Evolutionary conservation across 345 rosid species (phyloP).

Genomic region (Populus euphratica): DNA sequence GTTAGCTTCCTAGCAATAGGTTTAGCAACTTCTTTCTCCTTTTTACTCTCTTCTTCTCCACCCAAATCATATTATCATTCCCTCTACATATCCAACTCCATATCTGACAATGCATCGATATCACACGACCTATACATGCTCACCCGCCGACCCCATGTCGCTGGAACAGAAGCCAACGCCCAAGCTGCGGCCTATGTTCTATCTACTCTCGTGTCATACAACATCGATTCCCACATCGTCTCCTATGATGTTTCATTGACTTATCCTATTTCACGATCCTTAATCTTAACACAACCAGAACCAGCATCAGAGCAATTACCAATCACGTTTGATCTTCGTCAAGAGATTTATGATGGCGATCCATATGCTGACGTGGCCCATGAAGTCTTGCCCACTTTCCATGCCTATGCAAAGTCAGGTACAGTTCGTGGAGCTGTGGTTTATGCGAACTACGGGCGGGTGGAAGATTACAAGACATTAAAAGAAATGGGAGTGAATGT

Average conservation of each 20-base stretch:
- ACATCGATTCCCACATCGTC: conserved; percentile 34
- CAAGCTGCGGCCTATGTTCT: conserved; percentile 61
- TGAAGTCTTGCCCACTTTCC: conserved; percentile 68
- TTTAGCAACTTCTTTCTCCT: conserved; percentile 39
- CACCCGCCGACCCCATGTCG: conserved; percentile 76
- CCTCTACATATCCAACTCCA: conserved; percentile 49
- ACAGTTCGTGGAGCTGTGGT: conserved; percentile 49
- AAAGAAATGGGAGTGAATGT: conserved; percentile 47
- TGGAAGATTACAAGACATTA: conserved; percentile 50
- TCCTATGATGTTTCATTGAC: conserved; percentile 63
- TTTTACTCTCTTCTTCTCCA: conserved; percentile 29
- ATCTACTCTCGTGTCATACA: conserved; percentile 44
- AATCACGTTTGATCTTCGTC: conserved; percentile 37
- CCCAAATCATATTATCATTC: conserved; percentile 53
- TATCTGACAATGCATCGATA: conserved; percentile 59
- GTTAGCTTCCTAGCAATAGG: conserved; percentile 24
- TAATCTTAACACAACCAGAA: conserved; percentile 32
- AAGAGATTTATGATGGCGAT: conserved; percentile 55
- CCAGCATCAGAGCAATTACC: conserved; percentile 22
- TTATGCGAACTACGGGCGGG: conserved; percentile 71
- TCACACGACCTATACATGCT: conserved; percentile 61
- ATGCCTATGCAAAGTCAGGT: conserved; percentile 79
- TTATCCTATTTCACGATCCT: conserved; percentile 62
- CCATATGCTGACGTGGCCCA: conserved; percentile 59
- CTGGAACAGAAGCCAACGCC: conserved; percentile 75